Evolutionary conservation across 1,284 basidiomycete genomes (phyloP), one percentile per base, ranked within the genome.

Genomic region (Boletellus deceptivus): DNA sequence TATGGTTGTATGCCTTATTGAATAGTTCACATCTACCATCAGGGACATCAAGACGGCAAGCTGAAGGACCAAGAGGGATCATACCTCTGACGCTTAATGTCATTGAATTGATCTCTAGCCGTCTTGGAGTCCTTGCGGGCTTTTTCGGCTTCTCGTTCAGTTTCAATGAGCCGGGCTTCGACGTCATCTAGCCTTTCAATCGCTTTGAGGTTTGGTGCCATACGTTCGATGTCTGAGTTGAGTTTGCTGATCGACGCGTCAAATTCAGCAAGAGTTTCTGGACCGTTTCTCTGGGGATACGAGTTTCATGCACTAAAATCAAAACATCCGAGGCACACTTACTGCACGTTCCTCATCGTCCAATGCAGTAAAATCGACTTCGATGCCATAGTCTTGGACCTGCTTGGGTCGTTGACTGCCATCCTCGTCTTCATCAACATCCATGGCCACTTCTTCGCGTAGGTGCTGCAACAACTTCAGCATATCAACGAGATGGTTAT

Each of bases 181-280:
- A 98, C 94, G 58, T 98, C 94, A 51, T 91, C 91, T n/a, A 99
- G 77, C 52, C 92, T 78, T 55, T 98, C 93, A 56, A 95, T 89
- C 0, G 95, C 94, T 69, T 98, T 98, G 82, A 98, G 82, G 70
- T 98, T 98, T 14, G 97, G 96, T 4, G 92, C 90, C 85, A 98
- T 91, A 48, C 84, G 83, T 63, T 98, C 95, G 49, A 99, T 93
- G 55, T 99, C 95, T 6, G 78, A 72, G 52, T 77, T 83, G 41
- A 94, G 72, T 60, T 86, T 88, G 9, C 78, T 63, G 42, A 98
- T 86, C 38, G 82, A 77, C n/a, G 82, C 76, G 57, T 97, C 92
- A 35, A 95, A 80, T 58, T 90, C 83, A 16, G 86, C 79, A 10
- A 86, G 78, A 22, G 79, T 79, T 40, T 88, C 87, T 1, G 82